Percentiles rank a stretch among this genome's conserved stretches.
phyloP scores from a whole-genome alignment of 1,284 basidiomycete species.

The Cutaneotrichosporon daszewskae region DNA sequence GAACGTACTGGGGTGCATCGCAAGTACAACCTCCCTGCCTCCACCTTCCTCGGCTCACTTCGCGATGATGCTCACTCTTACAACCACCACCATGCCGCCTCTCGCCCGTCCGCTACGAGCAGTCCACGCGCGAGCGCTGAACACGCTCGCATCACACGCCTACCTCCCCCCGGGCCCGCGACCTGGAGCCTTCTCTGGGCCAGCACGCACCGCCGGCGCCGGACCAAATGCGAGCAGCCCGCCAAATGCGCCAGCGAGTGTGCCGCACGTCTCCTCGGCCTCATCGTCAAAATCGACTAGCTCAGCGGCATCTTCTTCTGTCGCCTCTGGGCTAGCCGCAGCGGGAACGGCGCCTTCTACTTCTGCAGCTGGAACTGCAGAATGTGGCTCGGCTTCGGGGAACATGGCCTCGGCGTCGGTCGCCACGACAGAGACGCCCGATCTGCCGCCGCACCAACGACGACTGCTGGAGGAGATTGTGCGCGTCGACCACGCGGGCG shows the following conservation, averaged over 20 bases:
- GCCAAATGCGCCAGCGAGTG: constrained; percentile 3
- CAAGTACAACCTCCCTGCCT: not conserved
- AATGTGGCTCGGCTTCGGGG: no score
- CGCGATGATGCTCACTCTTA: constrained; percentile 4
- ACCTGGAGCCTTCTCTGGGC: not conserved
- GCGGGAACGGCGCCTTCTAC: not conserved
- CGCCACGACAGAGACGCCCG: constrained; percentile 31
- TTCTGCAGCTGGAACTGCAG: not conserved
- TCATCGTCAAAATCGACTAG: no score
- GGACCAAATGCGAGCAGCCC: constrained; percentile 2
- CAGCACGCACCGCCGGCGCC: not conserved
- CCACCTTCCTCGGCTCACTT: not conserved
- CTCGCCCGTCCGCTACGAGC: not conserved
- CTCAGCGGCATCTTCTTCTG: no score
- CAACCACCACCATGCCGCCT: constrained; percentile 2
- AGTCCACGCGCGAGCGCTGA: not conserved
- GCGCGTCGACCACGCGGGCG: constrained; percentile 86
- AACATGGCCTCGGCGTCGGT: not conserved
- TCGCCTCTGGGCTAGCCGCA: no score
- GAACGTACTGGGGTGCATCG: no score
- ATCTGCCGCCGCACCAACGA: constrained; percentile 35
- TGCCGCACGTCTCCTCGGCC: constrained; percentile 5
- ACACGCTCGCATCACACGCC: constrained; percentile 16
- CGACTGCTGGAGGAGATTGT: constrained; percentile 50
- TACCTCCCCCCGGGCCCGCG: constrained; percentile 10